A percentile compares a stretch with the other conserved stretches of the same genome.
Conservation (phyloP, 768 basidiomycete species). For the Mycena floridula region DNA sequence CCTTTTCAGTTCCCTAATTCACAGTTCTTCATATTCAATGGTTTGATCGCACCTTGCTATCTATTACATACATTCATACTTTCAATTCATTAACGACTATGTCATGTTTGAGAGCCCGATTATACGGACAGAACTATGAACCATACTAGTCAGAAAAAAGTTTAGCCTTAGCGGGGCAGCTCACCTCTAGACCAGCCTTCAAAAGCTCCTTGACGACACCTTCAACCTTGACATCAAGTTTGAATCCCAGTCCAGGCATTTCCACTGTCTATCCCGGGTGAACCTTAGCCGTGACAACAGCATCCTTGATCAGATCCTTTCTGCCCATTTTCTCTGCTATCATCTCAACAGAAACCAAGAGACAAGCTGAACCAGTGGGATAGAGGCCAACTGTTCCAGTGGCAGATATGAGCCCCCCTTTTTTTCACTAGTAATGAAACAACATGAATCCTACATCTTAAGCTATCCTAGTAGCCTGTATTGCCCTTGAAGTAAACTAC, state of each 20-base stretch:
- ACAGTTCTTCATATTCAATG: no score
- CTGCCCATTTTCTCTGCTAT: constrained; percentile 50
- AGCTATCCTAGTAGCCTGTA: no score
- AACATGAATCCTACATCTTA: no score
- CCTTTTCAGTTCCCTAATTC: no score
- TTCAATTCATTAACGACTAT: no score
- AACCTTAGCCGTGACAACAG: constrained; percentile 57
- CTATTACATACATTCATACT: no score
- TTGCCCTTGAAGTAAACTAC: no score
- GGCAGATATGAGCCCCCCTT: no score
- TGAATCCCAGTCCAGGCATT: constrained; percentile 56
- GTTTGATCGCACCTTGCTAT: no score
- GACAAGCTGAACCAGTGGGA: no score
- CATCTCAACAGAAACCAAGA: constrained; percentile 63
- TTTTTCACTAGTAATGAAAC: no score
- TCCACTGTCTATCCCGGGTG: constrained; percentile 55
- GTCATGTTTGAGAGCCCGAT: constrained; percentile 57
- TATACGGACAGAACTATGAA: constrained; percentile 60
- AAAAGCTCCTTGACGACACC: constrained; percentile 64
- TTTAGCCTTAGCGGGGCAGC: not conserved
- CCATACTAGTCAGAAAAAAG: not conserved
- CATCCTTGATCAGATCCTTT: constrained; percentile 46
- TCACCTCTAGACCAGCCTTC: constrained; percentile 64
- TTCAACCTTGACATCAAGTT: constrained; percentile 64
- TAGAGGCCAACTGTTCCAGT: no score